Evolutionary conservation across 2,329 filamentous ascomycete species (phyloP).

Genomic region (Epichloe gansuensis): DNA sequence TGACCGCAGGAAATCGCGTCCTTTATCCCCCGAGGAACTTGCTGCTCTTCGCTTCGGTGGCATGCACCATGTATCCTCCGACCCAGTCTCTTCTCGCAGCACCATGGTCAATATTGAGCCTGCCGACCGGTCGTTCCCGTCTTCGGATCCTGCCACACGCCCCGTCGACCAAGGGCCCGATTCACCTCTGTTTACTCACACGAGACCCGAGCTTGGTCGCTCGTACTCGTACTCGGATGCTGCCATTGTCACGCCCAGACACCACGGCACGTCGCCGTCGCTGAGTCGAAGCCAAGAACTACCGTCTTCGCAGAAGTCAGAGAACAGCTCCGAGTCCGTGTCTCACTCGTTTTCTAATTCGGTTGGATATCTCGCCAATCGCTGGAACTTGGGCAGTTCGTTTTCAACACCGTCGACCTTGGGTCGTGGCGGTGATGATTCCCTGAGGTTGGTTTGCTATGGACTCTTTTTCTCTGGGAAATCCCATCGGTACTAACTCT

Average conservation of each 20-base stretch:
- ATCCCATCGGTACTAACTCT: not conserved
- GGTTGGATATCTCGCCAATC: conserved; percentile 40
- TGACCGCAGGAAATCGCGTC: conserved; percentile 76
- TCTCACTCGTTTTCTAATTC: conserved; percentile 31
- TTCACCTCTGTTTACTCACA: conserved; percentile 10
- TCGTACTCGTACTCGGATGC: conserved; percentile 10
- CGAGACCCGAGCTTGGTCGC: conserved; percentile 4
- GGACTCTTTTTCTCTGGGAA: not conserved
- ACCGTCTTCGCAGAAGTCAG: conserved; percentile 16
- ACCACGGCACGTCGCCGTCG: conserved; percentile 5
- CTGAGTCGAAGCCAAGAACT: conserved; percentile 15
- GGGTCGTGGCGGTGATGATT: conserved; percentile 27
- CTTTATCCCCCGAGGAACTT: conserved; percentile 66
- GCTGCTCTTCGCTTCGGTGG: conserved; percentile 44
- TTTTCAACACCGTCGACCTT: conserved; percentile 36
- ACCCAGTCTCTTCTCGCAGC: conserved; percentile 21
- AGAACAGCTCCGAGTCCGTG: conserved; percentile 16
- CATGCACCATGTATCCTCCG: conserved; percentile 38
- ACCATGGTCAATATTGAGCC: conserved; percentile 12
- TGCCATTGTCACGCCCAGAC: conserved; percentile 15
- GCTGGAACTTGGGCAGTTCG: conserved; percentile 41
- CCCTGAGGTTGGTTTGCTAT: conserved; percentile 26
- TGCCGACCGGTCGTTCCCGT: conserved; percentile 14
- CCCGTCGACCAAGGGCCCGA: conserved; percentile 12
- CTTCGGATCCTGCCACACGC: conserved; percentile 17